phyloP scores from a whole-genome alignment of 1,284 basidiomycete species.

The Marasmius fiardii region DNA sequence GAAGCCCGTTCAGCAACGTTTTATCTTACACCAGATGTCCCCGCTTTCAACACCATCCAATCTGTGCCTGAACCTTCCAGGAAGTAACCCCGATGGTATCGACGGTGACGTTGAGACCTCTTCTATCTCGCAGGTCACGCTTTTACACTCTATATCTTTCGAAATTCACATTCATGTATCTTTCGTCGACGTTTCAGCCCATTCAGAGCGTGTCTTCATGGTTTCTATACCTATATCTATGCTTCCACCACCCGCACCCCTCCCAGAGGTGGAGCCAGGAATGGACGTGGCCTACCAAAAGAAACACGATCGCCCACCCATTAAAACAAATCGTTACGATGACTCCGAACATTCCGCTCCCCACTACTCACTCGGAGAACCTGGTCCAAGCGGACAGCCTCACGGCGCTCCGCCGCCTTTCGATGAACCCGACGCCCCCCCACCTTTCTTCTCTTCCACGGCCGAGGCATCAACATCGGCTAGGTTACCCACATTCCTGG shows the following conservation, averaged over 20 bases:
- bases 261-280: conserved; percentile 68
- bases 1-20: conserved; percentile 62
- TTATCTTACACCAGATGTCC: conserved; percentile 61
- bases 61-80: conserved; percentile 34
- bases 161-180: conserved; percentile 61
- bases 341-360: conserved; percentile 59
- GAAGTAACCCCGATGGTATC: conserved; percentile 40
- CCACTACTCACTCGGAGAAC: conserved; percentile 61
- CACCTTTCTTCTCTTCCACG: conserved; percentile 64
- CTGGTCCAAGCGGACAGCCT: conserved; percentile 65
- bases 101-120: conserved; percentile 61
- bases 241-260: conserved; percentile 66
- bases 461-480: conserved; percentile 57
- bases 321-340: conserved; percentile 62
- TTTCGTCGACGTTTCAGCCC: conserved; percentile 65
- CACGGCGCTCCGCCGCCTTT: conserved; percentile 73
- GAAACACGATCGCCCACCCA: conserved; percentile 78
- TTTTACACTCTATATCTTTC: conserved; percentile 71
- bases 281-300: conserved; percentile 75
- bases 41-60: conserved; percentile 53
- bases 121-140: conserved; percentile 72
- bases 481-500: conserved; percentile 68
- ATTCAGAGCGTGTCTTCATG: conserved; percentile 60
- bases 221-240: conserved; percentile 65
- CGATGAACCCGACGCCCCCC: conserved; percentile 76